Evolutionary conservation across 2,329 filamentous ascomycete genomes (phyloP), one percentile per base, ranked within the genome.

Genomic region (Orbilia quercus): DNA sequence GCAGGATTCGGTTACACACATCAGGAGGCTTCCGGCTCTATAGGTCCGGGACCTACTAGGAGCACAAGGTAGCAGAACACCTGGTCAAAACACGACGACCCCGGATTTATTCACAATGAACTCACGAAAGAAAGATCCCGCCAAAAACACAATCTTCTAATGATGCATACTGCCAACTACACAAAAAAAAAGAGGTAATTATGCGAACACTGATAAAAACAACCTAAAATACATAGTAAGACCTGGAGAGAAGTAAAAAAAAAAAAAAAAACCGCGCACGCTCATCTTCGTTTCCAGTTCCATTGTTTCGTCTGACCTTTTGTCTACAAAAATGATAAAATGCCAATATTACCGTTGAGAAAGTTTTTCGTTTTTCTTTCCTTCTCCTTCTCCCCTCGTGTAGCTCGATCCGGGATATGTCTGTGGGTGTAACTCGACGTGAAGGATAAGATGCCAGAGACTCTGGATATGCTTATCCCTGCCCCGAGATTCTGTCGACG

Each of bases 241-340:
- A 36, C 38, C 53, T 48, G 34, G 45, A 58, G 44, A 44, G 36
- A 42, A 42, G 7, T 50, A 23, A 47, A 53, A 47, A 51, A 55
- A 28, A 48, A 54, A 55, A 64, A 34, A 28, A 48, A 54, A 55
- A 64, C 20, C 34, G 25, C 42, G 44, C 47, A 59, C 59, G 60
- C 69, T 73, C 45, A 62, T 73, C 42, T 59, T 50, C 45, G 54
- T 60, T 57, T 60, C 54, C 45, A 47, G 44, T 58, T 55, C 40
- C 59, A n/a, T 64, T 53, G 38, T 59, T 59, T 58, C 50, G 22
- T 57, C 45, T 54, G 38, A 66, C 28, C 28, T n/a, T 20, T 58
- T 66, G 54, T 73, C 59, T 73, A 73, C 69, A 73, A 60, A 58
- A 57, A 64, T 48, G 58, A 50, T 34, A 51, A 67, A 59, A 73